phyloP scores from a whole-genome alignment of 306 rosid genomes.

The Luffa acutangula region DNA sequence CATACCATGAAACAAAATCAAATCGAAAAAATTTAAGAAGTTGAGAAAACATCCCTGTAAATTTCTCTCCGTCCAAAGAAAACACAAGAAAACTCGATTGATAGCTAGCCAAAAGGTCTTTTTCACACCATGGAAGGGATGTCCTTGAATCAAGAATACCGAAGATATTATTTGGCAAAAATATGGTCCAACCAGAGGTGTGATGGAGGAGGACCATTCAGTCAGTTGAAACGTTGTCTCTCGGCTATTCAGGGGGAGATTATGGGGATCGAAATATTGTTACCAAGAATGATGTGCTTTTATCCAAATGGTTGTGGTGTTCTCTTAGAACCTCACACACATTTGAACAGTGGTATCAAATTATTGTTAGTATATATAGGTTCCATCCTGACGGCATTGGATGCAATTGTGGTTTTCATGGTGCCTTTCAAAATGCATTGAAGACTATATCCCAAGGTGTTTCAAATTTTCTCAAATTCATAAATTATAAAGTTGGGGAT shows the following conservation, averaged over 20 bases:
- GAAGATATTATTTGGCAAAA: too few relatives aligned
- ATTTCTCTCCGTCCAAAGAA: too few relatives aligned
- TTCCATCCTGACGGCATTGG: not conserved
- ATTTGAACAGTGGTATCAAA: not conserved
- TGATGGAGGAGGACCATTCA: not conserved
- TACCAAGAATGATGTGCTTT: not conserved
- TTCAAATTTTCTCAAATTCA: not conserved
- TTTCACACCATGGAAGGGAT: too few relatives aligned
- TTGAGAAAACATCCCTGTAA: too few relatives aligned
- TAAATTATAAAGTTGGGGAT: not conserved
- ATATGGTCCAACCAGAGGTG: not conserved
- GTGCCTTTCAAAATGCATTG: not conserved
- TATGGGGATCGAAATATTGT: not conserved
- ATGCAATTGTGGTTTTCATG: not conserved
- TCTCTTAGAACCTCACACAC: not conserved
- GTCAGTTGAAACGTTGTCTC: not conserved
- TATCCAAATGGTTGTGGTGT: not conserved
- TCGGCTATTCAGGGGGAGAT: not conserved
- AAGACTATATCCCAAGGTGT: not conserved
- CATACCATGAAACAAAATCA: too few relatives aligned
- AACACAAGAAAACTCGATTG: too few relatives aligned
- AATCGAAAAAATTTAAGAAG: too few relatives aligned
- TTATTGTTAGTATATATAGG: not conserved
- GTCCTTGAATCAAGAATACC: too few relatives aligned
- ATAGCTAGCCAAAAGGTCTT: too few relatives aligned